Conservation (phyloP, 768 basidiomycete genomes). For the Pleurotus sapidus region DNA sequence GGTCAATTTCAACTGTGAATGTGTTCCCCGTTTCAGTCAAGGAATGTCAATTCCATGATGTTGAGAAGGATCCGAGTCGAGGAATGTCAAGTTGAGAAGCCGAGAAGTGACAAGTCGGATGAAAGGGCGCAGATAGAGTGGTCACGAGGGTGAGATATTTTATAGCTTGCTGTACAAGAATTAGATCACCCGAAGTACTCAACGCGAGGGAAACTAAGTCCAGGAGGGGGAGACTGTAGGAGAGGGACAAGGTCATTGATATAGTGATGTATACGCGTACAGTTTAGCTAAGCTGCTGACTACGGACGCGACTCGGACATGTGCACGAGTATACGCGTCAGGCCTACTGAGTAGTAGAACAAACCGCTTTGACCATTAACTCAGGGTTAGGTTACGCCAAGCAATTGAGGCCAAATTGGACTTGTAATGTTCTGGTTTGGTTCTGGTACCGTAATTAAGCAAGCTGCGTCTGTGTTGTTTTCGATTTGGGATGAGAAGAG, state of each 20-base stretch:
- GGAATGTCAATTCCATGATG: constrained; percentile 70
- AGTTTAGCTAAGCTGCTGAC: constrained; percentile 7
- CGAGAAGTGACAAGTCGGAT: too few relatives aligned
- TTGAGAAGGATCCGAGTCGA: constrained; percentile 5
- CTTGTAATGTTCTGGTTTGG: too few relatives aligned
- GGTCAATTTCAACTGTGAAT: constrained; percentile 79
- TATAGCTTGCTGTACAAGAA: too few relatives aligned
- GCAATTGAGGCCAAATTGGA: too few relatives aligned
- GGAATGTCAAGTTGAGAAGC: constrained; percentile 2
- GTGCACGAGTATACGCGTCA: neutral
- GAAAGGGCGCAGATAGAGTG: constrained; percentile 5
- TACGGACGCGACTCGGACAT: neutral
- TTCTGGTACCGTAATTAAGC: too few relatives aligned
- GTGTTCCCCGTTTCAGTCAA: constrained; percentile 65
- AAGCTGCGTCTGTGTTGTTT: too few relatives aligned
- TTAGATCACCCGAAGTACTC: too few relatives aligned
- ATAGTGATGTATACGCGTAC: constrained; percentile 2
- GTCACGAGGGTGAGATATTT: neutral
- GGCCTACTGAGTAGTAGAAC: neutral
- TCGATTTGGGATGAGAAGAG: too few relatives aligned
- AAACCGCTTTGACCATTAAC: neutral
- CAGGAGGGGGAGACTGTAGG: too few relatives aligned
- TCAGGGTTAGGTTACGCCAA: too few relatives aligned
- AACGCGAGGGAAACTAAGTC: too few relatives aligned
- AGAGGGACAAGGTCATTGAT: neutral